Percentiles rank a stretch among this genome's conserved stretches.
Evolutionary conservation across 768 basidiomycete species (phyloP).

Genomic region (Amyloporia xantha): DNA sequence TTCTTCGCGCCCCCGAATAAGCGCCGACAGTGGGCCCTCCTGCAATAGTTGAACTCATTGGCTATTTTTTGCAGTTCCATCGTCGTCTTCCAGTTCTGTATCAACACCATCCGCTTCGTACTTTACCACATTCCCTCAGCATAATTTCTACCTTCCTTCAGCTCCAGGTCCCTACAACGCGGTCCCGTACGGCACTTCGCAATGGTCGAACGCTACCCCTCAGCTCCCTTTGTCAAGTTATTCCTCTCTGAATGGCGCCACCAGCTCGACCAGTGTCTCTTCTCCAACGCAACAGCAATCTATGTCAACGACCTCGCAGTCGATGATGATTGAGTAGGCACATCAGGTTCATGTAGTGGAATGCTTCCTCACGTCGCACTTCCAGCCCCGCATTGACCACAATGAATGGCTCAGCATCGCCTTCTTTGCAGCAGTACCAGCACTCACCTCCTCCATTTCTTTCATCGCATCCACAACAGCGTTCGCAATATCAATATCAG

Average conservation of each 20-base stretch:
- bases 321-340: conserved; percentile 69
- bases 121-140: conserved; percentile 27
- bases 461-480: conserved; percentile 30
- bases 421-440: conserved; percentile 38
- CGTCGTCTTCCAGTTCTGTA: conserved; percentile 34
- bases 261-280: conserved; percentile 34
- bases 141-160: conserved; percentile 34
- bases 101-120: conserved; percentile 36
- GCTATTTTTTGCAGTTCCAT: conserved; percentile 21
- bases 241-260: conserved; percentile 76
- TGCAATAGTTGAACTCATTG: conserved; percentile 8
- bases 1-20: conserved; percentile 10
- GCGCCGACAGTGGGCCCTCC: conserved; percentile 6
- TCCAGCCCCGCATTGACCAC: conserved; percentile 55
- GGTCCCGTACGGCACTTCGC: conserved; percentile 44
- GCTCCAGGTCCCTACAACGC: conserved; percentile 44
- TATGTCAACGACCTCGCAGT: conserved; percentile 23
- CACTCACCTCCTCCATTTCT: conserved; percentile 31
- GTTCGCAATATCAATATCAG: conserved; percentile 31
- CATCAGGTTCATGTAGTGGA: too few relatives aligned
- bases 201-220: conserved; percentile 36
- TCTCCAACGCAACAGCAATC: conserved; percentile 17
- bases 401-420: conserved; percentile 41
- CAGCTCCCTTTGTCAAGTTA: conserved; percentile 62
- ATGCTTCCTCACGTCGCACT: conserved; percentile 1